Evolutionary conservation across 2,329 filamentous ascomycete genomes (phyloP).

Genomic region (Hypoxylon sp.): DNA sequence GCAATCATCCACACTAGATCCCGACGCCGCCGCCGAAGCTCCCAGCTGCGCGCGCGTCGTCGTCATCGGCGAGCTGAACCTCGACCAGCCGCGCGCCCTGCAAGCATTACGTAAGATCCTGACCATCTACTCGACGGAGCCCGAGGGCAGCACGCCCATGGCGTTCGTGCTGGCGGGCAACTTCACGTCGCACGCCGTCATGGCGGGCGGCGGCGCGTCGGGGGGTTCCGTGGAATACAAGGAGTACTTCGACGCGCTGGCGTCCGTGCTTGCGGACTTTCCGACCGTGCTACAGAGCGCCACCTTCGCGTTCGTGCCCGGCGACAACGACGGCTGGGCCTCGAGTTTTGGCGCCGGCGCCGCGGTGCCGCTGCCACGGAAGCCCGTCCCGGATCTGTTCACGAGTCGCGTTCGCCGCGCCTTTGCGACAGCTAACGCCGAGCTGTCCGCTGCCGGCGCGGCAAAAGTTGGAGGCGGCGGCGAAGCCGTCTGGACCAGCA

Average conservation of each 20-base stretch:
- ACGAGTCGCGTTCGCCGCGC: constrained; percentile 85
- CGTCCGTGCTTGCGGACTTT: constrained; percentile 84
- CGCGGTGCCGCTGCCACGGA: constrained; percentile 75
- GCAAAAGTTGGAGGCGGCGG: no score
- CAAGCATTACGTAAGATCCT: constrained; percentile 85
- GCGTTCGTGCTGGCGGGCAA: constrained; percentile 88
- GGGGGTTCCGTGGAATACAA: constrained; percentile 95
- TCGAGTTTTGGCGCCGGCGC: constrained; percentile 85
- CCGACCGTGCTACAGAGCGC: constrained; percentile 80
- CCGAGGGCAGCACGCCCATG: constrained; percentile 75
- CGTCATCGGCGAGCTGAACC: constrained; percentile 86
- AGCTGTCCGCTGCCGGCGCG: constrained; percentile 61
- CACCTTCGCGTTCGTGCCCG: constrained; percentile 92
- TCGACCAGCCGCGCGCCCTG: constrained; percentile 85
- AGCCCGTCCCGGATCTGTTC: constrained; percentile 86
- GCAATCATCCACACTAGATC: constrained; percentile 52
- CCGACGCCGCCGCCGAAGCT: constrained; percentile 44
- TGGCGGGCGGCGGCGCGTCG: constrained; percentile 74
- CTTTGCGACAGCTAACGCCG: constrained; percentile 82
- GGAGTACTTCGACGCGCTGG: constrained; percentile 91
- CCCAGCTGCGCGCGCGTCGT: constrained; percentile 68
- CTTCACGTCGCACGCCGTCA: constrained; percentile 76
- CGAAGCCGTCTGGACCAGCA: constrained; percentile 87
- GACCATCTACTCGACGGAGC: constrained; percentile 75
- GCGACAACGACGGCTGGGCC: constrained; percentile 97